These are phyloP conservation scores for Linnemannia schmuckeri DNA, from an alignment of 192 early-diverging fungal genomes.

Conservation along the genomic window DNA sequence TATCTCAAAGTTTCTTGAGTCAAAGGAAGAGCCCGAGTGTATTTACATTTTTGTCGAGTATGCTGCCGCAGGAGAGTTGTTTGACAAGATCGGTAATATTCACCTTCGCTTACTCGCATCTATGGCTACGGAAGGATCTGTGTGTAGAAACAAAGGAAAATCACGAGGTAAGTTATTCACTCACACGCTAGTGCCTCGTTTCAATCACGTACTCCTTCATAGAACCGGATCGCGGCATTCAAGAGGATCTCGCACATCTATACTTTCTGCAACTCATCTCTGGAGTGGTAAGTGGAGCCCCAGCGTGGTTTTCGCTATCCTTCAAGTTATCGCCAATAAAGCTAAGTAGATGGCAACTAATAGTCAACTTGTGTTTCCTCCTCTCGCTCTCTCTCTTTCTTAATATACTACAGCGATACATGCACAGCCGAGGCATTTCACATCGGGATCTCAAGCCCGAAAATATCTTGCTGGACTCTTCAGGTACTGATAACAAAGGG, in stretches of 20 bases:
- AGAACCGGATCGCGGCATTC: conserved; percentile 78
- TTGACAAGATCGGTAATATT: conserved; percentile 74
- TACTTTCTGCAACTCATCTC: conserved; percentile 79
- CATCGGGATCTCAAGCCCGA: conserved; percentile 89
- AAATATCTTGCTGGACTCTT: conserved; percentile 61
- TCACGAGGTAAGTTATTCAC: too few relatives aligned
- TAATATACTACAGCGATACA: conserved; percentile 38
- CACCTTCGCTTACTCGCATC: too few relatives aligned
- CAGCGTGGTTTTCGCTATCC: not conserved
- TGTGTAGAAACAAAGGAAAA: too few relatives aligned
- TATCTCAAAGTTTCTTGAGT: conserved; percentile 65
- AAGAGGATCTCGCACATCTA: conserved; percentile 79
- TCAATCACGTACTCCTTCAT: not conserved
- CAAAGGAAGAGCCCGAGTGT: conserved; percentile 63
- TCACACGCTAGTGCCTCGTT: too few relatives aligned
- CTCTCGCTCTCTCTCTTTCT: not conserved
- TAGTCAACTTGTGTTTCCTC: not conserved
- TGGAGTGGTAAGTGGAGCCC: conserved; percentile 64
- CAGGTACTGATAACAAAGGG: conserved; percentile 11
- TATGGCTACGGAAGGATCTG: too few relatives aligned
- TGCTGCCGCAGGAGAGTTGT: conserved; percentile 77
- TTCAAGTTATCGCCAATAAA: not conserved
- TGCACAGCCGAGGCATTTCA: conserved; percentile 43
- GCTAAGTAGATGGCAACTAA: not conserved
- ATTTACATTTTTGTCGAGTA: conserved; percentile 77